phyloP scores from a whole-genome alignment of 441 rosid species.

The Pelargonium citronellum region DNA sequence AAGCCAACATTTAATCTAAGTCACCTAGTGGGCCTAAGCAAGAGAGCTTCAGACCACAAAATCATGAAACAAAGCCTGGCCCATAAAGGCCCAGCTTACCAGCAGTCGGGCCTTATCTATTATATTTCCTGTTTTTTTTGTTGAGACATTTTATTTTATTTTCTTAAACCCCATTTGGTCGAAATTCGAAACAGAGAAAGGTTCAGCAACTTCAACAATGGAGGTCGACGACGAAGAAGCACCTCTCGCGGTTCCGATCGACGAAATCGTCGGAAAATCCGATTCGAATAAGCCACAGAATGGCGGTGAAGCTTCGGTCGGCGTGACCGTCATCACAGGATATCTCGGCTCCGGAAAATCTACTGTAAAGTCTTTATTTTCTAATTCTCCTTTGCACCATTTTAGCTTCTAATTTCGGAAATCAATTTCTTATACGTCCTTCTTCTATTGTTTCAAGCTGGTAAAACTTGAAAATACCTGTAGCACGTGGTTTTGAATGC shows the following conservation, averaged over 20 bases:
- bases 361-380: conserved; percentile 46
- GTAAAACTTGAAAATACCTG: neutral
- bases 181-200: neutral
- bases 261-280: conserved; percentile 10
- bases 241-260: conserved; percentile 58
- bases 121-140: neutral
- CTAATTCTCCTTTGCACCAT: neutral
- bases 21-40: no score
- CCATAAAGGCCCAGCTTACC: no score
- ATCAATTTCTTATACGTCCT: neutral
- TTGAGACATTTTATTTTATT: neutral
- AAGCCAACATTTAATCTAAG: no score
- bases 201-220: conserved; percentile 32
- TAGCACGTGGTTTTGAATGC: neutral
- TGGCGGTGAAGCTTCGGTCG: conserved; percentile 42
- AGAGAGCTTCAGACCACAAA: no score
- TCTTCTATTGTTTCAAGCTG: neutral
- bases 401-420: neutral
- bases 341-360: conserved; percentile 96
- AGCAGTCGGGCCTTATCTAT: neutral
- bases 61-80: no score
- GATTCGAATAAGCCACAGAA: conserved; percentile 8
- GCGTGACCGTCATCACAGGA: conserved; percentile 84
- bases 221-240: conserved; percentile 61
- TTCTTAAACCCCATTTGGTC: neutral